Base-by-base conservation (phyloP, 495 filamentous ascomycete genomes). In the Penicillium atrosanguineum region DNA sequence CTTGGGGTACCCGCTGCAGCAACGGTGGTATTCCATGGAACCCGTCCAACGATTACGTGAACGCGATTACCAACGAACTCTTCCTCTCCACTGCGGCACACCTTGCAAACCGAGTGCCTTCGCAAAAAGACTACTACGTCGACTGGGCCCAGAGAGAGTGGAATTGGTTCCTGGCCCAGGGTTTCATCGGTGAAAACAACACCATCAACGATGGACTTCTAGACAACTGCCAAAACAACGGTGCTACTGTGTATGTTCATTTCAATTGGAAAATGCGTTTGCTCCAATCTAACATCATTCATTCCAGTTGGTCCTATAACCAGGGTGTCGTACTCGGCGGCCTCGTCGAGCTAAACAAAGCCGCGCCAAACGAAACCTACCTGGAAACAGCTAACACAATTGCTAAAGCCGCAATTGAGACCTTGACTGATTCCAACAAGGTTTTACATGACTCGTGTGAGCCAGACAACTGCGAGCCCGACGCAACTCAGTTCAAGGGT, bases 311-410 rank as follows among this genome's bases (percentile, higher is more conserved):
- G 81, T 83, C 86, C 0, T 93, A 93, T 73, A 93, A 91, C 71
- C 88, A 93, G 69, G 88, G 88, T 36, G 86, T 90, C 25, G 74
- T 91, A 34, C 76, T 91, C 12, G 88, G 88, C 14, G 89, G 78
- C 0, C 76, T 91, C 1, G 82, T 86, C 41, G 87, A 91, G 68
- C 73, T 91, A 45, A 67, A 76, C 63, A 71, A 66, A 51, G 84
- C 83, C 1, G 75, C 76, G 1, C 73, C 76, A 0, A 77, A 87
- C 58, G 14, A 52, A 12, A 69, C 74, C n/a, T 77, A 80, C 21
- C 68, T 90, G 11, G 56, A 60, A 19, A 67, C 76, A 1, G 88
- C 88, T n/a, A 69, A 73, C 25, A 62, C 58, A 25, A 89, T 91
- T 47, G 88, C 86, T n/a, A 73, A 73, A 18, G 86, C 83, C 4